Evolutionary conservation across 345 rosid genomes (phyloP), one percentile per base, ranked within the genome.

Genomic region (Psidium guajava): DNA sequence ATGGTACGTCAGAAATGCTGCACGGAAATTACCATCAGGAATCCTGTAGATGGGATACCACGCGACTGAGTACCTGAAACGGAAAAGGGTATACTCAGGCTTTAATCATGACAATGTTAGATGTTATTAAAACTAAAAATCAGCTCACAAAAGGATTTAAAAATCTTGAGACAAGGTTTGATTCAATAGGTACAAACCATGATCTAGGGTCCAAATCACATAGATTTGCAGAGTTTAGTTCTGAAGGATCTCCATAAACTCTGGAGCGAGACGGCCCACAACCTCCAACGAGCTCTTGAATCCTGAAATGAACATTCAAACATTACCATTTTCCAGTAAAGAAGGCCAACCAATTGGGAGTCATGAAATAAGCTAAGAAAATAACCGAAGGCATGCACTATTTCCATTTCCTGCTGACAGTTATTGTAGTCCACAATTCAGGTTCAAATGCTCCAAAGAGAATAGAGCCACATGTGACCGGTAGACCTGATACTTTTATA

Each of bases 31-130:
- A 56, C 94, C 93, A 84, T 91, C 92, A n/a, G 95, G 95, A 84
- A 93, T 93, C 90, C 90, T 88, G 84, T 93, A 93, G 57, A 93
- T 93, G 21, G 95, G 95, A 86, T 93, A 93, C 95, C 95, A 93
- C 5, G 95, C 94, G 32, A 93, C 95, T 15, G 95, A 87, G 83
- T 91, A 93, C 95, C 95, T 93, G 89, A 86, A 91, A 89, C 44
- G 24, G 64, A 54, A 25, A 21, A 73, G 57, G 55, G 13, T 55
- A 57, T 42, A 52, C 81, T 25, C 36, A 40, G 24, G 84, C 14
- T 49, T 87, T 83, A 6, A 82, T 50, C 32, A 69, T 36, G 20
- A 82, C 6, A 81, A 18, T 11, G 24, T 69, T 69, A 12, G 10
- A 36, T 69, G 40, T 36, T 36, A 69, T 69, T 69, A 40, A 69